Evolutionary conservation across 768 basidiomycete species (phyloP).

Genomic region (Kwoniella bestiolae): DNA sequence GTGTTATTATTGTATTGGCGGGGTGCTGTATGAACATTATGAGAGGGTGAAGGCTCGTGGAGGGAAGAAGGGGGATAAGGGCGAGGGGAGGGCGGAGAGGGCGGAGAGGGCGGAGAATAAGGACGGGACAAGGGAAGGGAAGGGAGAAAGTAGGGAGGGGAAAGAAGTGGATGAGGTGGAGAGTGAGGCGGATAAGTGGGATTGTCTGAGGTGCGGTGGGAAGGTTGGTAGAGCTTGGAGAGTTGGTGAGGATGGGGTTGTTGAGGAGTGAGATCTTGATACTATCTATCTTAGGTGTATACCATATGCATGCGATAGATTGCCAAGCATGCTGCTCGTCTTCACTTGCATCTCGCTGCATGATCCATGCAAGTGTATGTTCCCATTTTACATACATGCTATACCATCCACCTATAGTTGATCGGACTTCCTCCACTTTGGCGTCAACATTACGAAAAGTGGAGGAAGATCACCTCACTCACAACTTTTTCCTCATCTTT

Average conservation of each 20-base stretch:
- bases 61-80: background rate
- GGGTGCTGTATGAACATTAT: conserved; percentile 66
- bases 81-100: background rate
- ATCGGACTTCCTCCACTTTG: conserved; percentile 19
- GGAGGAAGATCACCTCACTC: conserved; percentile 15
- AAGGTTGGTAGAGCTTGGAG: conserved; percentile 70
- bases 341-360: too few relatives aligned
- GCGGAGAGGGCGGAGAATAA: background rate
- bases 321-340: too few relatives aligned
- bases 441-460: conserved; percentile 7
- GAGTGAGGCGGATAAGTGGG: conserved; percentile 67
- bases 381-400: too few relatives aligned
- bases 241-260: conserved; percentile 54
- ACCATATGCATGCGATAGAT: too few relatives aligned
- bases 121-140: background rate
- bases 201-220: conserved; percentile 78
- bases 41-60: conserved; percentile 17
- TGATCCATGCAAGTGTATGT: too few relatives aligned
- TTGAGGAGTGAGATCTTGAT: background rate
- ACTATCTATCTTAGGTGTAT: too few relatives aligned
- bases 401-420: too few relatives aligned
- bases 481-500: background rate
- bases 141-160: conserved; percentile 60
- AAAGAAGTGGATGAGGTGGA: too few relatives aligned
- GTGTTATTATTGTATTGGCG: conserved; percentile 91